Conservation (phyloP, 2,329 filamentous ascomycete species). For the Aureobasidium subglaciale region DNA sequence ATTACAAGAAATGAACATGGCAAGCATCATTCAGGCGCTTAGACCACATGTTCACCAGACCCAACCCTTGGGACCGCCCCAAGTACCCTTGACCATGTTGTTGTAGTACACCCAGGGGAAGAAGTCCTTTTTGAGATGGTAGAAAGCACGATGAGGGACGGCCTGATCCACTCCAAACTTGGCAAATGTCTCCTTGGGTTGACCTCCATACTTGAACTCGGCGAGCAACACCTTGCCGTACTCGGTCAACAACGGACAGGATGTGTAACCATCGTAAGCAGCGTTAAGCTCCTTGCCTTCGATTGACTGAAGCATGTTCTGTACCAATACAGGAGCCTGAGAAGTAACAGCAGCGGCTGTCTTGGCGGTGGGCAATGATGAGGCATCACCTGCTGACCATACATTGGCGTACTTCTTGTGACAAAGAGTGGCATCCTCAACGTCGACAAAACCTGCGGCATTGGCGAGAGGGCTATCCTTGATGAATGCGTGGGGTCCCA, state of each 20-base stretch:
- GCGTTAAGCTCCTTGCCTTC: constrained; percentile 24
- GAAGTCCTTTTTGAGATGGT: constrained; percentile 59
- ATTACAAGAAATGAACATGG: neutral
- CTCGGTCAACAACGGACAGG: constrained; percentile 35
- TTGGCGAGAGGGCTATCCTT: constrained; percentile 30
- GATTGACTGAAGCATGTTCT: constrained; percentile 28
- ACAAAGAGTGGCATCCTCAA: constrained; percentile 29
- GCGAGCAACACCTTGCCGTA: constrained; percentile 58
- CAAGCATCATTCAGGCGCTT: neutral
- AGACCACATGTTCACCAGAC: neutral
- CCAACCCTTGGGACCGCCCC: constrained; percentile 55
- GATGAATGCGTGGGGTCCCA: constrained; percentile 31
- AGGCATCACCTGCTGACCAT: constrained; percentile 34
- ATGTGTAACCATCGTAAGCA: constrained; percentile 34
- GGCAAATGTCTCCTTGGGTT: constrained; percentile 57
- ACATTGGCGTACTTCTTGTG: constrained; percentile 34
- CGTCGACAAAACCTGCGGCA: constrained; percentile 32
- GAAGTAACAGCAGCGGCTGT: constrained; percentile 34
- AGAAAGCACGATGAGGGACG: constrained; percentile 50
- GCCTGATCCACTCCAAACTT: constrained; percentile 52
- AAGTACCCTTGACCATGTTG: constrained; percentile 54
- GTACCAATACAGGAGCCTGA: constrained; percentile 30
- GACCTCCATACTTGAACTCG: constrained; percentile 59
- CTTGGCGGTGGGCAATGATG: constrained; percentile 33
- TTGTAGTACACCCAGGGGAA: constrained; percentile 61